Base-by-base conservation (phyloP, 208 protist species). In the Trypanosoma cruzi region DNA sequence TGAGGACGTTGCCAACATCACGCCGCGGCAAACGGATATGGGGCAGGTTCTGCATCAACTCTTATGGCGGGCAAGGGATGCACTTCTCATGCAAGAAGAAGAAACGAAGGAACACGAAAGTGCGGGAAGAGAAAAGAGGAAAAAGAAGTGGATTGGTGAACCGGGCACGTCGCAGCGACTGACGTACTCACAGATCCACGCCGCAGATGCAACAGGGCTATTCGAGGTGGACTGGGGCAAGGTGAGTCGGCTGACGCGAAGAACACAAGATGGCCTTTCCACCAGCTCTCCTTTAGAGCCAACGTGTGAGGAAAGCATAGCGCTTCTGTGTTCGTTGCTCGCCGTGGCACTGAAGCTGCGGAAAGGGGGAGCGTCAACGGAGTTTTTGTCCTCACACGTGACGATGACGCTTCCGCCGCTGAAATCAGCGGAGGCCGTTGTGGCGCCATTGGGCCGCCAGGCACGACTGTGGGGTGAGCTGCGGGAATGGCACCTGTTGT, bases 161-260 rank as follows among this genome's bases (percentile, higher is more conserved):
- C n/a, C 48, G 48, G 48, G 48, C 8, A 52, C 48, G 22, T 52
- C 48, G 28, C 29, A 24, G 36, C 40, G 0, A 16, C 3, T 36
- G 22, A 20, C 18, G 31, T 24, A 24, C 4, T 53, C 53, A n/a
- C 68, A 26, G 8, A 44, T 74, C 32, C 32, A 44, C 11, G 18
- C 40, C 29, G 55, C 36, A 16, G 46, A 64, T 16, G 20, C 22
- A 7, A 56, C 34, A 1, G 56, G 63, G 18, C 44, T 69, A 18
- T 75, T 75, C 52, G n/a, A 57, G 29, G 37, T 68, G 32, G 56
- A 74, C n/a, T 75, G 61, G 62, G 11, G 29, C 50, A 36, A 34
- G 2, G n/a, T 5, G 42, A 16, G 0, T 37, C 44, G 42, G 60
- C 26, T 26, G 6, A 16, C 60, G 60, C 40, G 48, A n/a, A 32